Conservation (phyloP, 169 alveolate species). For the Condylostoma magnum region DNA sequence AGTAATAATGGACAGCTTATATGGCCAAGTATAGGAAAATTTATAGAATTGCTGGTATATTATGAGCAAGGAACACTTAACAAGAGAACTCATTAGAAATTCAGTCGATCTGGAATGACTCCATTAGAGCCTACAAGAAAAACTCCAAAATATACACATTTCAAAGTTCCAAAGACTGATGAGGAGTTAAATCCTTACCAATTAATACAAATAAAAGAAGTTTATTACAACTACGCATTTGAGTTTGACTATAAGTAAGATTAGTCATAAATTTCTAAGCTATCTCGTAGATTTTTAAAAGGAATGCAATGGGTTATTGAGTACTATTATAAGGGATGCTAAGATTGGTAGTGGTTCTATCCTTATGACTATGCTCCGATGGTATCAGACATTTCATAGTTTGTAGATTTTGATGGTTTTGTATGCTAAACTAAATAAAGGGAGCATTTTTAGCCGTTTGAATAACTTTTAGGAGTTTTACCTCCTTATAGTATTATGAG, state of each 20-base stretch:
- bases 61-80: constrained; percentile 70
- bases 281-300: constrained; percentile 86
- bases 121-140: neutral
- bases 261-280: too few species aligned
- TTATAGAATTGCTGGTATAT: constrained; percentile 45
- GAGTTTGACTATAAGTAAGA: too few species aligned
- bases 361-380: constrained; percentile 94
- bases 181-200: too few species aligned
- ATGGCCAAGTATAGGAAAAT: constrained; percentile 44
- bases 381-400: constrained; percentile 80
- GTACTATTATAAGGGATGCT: constrained; percentile 82
- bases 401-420: constrained; percentile 4
- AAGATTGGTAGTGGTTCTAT: constrained; percentile 95
- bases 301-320: constrained; percentile 95
- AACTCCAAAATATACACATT: too few species aligned
- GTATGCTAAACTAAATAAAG: constrained; percentile 36
- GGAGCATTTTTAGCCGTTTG: constrained; percentile 77
- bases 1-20: constrained; percentile 60
- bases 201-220: too few species aligned
- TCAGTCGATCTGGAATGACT: constrained; percentile 40
- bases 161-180: too few species aligned
- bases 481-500: constrained; percentile 68
- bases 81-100: constrained; percentile 49
- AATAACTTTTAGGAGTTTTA: constrained; percentile 74
- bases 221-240: too few species aligned